Evolutionary conservation across 129 eudicot species (phyloP), one percentile per base, ranked within the genome.

Genomic region (Ambrosia artemisiifolia): DNA sequence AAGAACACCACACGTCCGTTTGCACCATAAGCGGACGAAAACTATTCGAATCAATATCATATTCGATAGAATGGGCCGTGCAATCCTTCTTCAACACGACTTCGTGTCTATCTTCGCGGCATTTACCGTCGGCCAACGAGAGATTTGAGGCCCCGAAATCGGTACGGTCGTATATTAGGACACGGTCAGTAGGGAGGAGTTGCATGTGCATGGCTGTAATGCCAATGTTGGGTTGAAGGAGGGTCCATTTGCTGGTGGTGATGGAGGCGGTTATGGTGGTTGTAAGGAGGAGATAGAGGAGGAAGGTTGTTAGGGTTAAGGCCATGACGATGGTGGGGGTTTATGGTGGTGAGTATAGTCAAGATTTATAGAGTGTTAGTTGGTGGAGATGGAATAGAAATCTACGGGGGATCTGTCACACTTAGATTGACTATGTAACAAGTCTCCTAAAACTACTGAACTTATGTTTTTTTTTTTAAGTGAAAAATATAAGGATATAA

Each of bases 161-260:
- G 0, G 98, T 92, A 33, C 96, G 86, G 65, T 92, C 98, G 75
- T 64, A 89, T 9, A 92, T 85, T 59, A 89, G 73, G 5, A 92
- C 91, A 5, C 91, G 91, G 75, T 92, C 96, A 73, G 71, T 85
- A 60, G 80, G 72, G n/a, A 92, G 82, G 59, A 88, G 96, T 60
- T 92, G 97, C 97, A 92, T 92, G 97, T 86, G 97, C 97, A 92
- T 92, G 87, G 97, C 89, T 7, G 96, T 79, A 47, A 84, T 77
- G 59, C 97, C 97, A 0, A 81, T 80, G 87, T 43, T 92, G 12
- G 80, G 9, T 7, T 68, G 75, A 32, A 88, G 81, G 42, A 86
- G 82, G 60, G 74, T 35, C 96, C 97, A 92, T 16, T 30, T 55
- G 63, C 96, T 18, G 43, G 62, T 17, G 42, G 20, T 44, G 79